Base-by-base conservation (phyloP, 495 filamentous ascomycete species). In the Aspergillus bridgeri region DNA sequence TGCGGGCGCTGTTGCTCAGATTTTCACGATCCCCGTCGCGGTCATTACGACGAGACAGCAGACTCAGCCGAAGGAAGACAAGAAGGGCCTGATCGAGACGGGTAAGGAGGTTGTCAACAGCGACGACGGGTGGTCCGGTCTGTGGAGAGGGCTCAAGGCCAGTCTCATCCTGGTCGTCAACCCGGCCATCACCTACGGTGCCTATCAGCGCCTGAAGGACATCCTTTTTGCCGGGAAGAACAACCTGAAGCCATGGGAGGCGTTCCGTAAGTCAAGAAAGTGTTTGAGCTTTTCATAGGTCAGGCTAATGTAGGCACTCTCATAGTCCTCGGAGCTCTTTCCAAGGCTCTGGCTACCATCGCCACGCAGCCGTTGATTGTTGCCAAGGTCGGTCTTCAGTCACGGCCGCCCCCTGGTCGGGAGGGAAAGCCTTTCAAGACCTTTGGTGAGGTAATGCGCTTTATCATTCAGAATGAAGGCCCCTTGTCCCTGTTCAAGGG, bases 111-210 rank as follows among this genome's bases (percentile, higher is more conserved):
- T 99, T 18, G 79, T 97, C 27, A 74, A 91, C 42, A 86, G 91
- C 61, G 93, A 97, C 63, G 95, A 99, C 75, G 94, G 94, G 22
- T 85, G 87, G 72, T 80, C 80, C 45, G 94, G 94, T 5, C 79
- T 99, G 27, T 99, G 94, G 94, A 84, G 94, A 69, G 94, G 94
- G 0, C 69, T 99, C 58, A 98, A 97, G 76, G 94, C 95, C 38
- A 96, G 92, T 70, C 82, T 99, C 73, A 94, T 99, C 20, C 77
- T 99, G 52, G 95, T 99, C 5, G 85, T 96, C 55, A 99, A 99
- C 68, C 94, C 94, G 33, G 90, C 92, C 11, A 99, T 99, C 73
- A 99, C 94, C 27, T 99, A 99, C 63, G 94, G 94, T 27, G 92
- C 92, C 55, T 99, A 99, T 66, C 91, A 99, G 75, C 84, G 92